phyloP scores from a whole-genome alignment of 2,329 filamentous ascomycete species.

The Neonectria hederae region DNA sequence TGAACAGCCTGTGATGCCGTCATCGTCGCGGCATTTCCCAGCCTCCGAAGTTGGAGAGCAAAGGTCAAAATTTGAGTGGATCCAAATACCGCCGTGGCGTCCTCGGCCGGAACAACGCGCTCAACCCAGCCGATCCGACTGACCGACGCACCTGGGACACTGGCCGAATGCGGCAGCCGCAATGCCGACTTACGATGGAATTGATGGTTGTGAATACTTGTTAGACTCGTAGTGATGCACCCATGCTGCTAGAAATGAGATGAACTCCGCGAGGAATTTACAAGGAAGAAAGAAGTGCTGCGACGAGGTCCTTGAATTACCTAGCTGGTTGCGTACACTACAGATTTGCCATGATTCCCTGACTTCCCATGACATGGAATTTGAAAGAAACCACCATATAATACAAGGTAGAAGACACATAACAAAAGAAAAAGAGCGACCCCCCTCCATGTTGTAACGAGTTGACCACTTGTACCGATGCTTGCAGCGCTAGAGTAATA shows the following conservation, averaged over 20 bases:
- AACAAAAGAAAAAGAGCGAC: not conserved
- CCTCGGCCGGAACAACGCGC: conserved; percentile 37
- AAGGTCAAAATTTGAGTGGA: conserved; percentile 38
- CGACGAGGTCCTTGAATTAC: not conserved
- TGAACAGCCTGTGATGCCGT: conserved; percentile 44
- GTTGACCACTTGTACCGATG: not conserved
- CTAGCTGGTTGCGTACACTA: conserved; percentile 1
- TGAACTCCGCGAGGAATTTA: not conserved
- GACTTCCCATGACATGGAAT: not conserved
- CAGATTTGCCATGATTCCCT: conserved; percentile 7
- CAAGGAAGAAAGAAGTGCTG: not conserved
- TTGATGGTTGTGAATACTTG: not conserved
- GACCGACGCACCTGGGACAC: conserved; percentile 27
- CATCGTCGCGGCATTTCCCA: conserved; percentile 49
- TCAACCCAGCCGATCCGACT: conserved; percentile 33
- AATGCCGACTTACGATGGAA: conserved; percentile 13
- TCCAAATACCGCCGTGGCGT: conserved; percentile 25
- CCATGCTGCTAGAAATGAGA: no score
- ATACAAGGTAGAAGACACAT: not conserved
- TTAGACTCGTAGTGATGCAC: no score
- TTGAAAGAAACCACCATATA: conserved; percentile 14
- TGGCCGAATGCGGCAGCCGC: conserved; percentile 17
- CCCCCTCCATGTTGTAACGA: not conserved
- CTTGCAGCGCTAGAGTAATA: not conserved
- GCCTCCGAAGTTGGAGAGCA: conserved; percentile 40